Evolutionary conservation across 2,329 filamentous ascomycete species (phyloP).

Genomic region (Grosmannia clavigera): DNA sequence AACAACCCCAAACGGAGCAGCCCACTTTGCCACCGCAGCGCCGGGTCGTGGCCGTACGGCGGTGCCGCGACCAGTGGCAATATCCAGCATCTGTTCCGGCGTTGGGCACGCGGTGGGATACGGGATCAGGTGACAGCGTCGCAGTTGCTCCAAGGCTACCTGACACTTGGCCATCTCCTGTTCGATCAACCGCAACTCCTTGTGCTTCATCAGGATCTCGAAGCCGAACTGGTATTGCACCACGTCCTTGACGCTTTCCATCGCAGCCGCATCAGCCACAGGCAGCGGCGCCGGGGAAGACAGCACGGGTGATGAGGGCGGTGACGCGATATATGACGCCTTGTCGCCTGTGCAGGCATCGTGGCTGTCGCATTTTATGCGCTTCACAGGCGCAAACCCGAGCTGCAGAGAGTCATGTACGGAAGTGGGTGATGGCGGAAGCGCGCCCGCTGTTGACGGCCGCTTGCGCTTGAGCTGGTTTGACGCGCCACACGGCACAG

Average conservation of each 20-base stretch:
- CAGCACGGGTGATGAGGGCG: slow-evolving; percentile 8
- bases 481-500: not conserved
- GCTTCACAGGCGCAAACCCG: slow-evolving; percentile 4
- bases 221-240: slow-evolving; percentile 82
- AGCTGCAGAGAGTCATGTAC: slow-evolving; percentile 1
- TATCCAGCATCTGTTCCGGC: slow-evolving; percentile 53
- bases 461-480: slow-evolving; percentile 12
- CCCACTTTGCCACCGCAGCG: slow-evolving; percentile 59
- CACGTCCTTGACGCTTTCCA: slow-evolving; percentile 51
- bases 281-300: slow-evolving; percentile 6
- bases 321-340: slow-evolving; percentile 3
- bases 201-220: slow-evolving; percentile 87
- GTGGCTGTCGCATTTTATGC: slow-evolving; percentile 21
- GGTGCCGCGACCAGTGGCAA: slow-evolving; percentile 63
- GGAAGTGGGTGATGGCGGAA: slow-evolving; percentile 7
- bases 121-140: slow-evolving; percentile 82
- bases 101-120: slow-evolving; percentile 63
- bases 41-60: slow-evolving; percentile 50
- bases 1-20: slow-evolving; percentile 78
- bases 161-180: slow-evolving; percentile 96
- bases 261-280: slow-evolving; percentile 15
- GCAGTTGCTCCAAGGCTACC: slow-evolving; percentile 81
- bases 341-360: slow-evolving; percentile 12
- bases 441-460: not conserved
- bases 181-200: slow-evolving; percentile 86